Conservation (phyloP, 805 yeast species). For the Candida germanica region DNA sequence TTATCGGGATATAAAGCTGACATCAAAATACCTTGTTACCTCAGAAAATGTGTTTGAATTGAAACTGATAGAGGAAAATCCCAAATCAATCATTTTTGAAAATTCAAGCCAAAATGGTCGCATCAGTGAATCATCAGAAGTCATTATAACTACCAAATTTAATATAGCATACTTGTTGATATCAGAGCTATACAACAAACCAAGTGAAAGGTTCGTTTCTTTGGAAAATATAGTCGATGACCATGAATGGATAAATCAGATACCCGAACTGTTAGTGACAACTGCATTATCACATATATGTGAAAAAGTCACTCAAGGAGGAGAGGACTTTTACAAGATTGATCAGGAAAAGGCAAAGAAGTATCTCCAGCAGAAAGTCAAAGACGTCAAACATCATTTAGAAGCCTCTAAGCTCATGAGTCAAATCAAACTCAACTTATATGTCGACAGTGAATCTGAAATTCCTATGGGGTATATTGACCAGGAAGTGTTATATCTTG, state of each 20-base stretch:
- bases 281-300: conserved; percentile 24
- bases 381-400: conserved; percentile 18
- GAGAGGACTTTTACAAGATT: conserved; percentile 38
- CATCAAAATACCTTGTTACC: conserved; percentile 11
- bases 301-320: conserved; percentile 31
- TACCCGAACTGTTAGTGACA: conserved; percentile 21
- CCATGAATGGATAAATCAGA: conserved; percentile 24
- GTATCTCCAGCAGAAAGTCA: conserved; percentile 39
- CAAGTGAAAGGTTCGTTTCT: conserved; percentile 19
- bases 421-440: conserved; percentile 19
- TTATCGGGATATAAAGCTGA: conserved; percentile 3
- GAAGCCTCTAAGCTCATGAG: conserved; percentile 10
- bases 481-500: conserved; percentile 4
- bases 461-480: conserved; percentile 18
- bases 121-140: conserved; percentile 38
- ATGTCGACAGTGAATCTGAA: conserved; percentile 16
- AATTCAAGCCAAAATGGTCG: conserved; percentile 23
- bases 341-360: conserved; percentile 34
- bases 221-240: conserved; percentile 45
- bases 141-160: conserved; percentile 40
- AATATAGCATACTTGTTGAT: conserved; percentile 41
- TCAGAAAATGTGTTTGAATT: conserved; percentile 34
- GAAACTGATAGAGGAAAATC: conserved; percentile 24
- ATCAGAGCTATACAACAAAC: conserved; percentile 25
- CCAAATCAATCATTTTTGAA: conserved; percentile 39